Evolutionary conservation across 306 rosid species (phyloP).

Genomic region (Corylus heterophylla): DNA sequence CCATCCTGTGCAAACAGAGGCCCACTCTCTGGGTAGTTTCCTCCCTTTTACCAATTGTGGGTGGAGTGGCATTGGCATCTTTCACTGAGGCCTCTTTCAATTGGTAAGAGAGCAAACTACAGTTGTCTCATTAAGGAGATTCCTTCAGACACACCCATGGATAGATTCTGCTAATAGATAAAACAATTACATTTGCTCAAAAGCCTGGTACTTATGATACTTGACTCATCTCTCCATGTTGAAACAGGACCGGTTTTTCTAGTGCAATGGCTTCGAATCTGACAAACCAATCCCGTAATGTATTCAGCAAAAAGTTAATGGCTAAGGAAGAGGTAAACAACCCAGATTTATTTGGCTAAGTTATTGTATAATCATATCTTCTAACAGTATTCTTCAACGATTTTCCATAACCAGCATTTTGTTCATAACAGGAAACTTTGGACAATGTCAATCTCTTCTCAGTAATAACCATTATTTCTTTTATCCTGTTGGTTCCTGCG

Average conservation of each 20-base stretch:
- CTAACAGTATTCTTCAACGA: conserved; percentile 11
- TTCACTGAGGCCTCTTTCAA: conserved; percentile 87
- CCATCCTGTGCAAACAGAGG: conserved; percentile 50
- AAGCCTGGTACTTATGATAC: conserved; percentile 12
- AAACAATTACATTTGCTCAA: background rate
- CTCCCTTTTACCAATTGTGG: conserved; percentile 86
- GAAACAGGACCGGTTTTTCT: conserved; percentile 69
- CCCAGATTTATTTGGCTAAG: background rate
- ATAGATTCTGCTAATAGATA: conserved; percentile 9
- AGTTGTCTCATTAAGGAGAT: conserved; percentile 14
- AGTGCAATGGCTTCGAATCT: conserved; percentile 83
- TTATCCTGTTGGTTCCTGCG: conserved; percentile 54
- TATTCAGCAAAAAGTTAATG: conserved; percentile 75
- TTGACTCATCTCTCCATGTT: conserved; percentile 10
- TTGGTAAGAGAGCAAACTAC: conserved; percentile 54
- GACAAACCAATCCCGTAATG: conserved; percentile 76
- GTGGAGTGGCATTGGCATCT: conserved; percentile 90
- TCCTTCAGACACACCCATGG: conserved; percentile 12
- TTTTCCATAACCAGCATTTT: conserved; percentile 24
- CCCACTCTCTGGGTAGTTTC: conserved; percentile 78
- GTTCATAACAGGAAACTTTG: conserved; percentile 54
- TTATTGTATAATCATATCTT: conserved; percentile 2
- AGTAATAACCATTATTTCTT: conserved; percentile 68
- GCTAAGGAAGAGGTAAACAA: conserved; percentile 57
- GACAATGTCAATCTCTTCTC: conserved; percentile 78